Evolutionary conservation across 2,329 filamentous ascomycete genomes (phyloP).

Genomic region (Ophiognomonia clavigignenti-juglandacearum): DNA sequence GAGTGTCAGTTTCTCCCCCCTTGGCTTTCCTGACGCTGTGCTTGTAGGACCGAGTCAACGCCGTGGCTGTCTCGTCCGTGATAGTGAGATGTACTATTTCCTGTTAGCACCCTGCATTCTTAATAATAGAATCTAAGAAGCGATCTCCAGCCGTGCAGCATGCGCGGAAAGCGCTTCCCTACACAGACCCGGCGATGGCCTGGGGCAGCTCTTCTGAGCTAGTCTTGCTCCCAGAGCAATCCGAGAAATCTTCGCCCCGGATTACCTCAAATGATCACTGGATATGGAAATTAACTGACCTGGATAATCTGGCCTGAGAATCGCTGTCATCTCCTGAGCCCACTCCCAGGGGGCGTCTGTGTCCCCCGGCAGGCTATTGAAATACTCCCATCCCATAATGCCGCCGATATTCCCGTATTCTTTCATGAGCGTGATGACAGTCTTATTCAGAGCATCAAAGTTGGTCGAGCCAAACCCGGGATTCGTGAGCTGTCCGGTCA

Average conservation of each 20-base stretch:
- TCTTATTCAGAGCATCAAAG: slow-evolving; percentile 40
- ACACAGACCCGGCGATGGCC: too few relatives aligned
- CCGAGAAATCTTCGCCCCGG: too few relatives aligned
- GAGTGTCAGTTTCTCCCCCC: not conserved
- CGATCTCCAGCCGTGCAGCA: too few relatives aligned
- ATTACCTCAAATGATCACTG: too few relatives aligned
- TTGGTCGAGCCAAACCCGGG: slow-evolving; percentile 59
- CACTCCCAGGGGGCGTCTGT: slow-evolving; percentile 66
- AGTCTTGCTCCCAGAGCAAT: too few relatives aligned
- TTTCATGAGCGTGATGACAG: slow-evolving; percentile 36
- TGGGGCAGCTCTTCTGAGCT: too few relatives aligned
- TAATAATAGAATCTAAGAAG: too few relatives aligned
- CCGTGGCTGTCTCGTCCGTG: slow-evolving; percentile 17
- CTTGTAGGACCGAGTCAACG: slow-evolving; percentile 20
- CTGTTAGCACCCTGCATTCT: too few relatives aligned
- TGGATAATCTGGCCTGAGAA: slow-evolving; percentile 27
- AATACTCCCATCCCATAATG: slow-evolving; percentile 95
- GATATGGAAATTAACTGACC: too few relatives aligned
- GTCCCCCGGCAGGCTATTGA: slow-evolving; percentile 70
- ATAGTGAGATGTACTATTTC: slow-evolving; percentile 17
- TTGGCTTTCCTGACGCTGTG: slow-evolving; percentile 13
- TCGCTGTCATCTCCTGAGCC: slow-evolving; percentile 61
- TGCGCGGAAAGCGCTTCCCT: too few relatives aligned
- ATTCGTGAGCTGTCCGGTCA: slow-evolving; percentile 77
- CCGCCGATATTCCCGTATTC: slow-evolving; percentile 70